Evolutionary conservation across 2,329 filamentous ascomycete species (phyloP).

Genomic region (Aspergillus intermedius): DNA sequence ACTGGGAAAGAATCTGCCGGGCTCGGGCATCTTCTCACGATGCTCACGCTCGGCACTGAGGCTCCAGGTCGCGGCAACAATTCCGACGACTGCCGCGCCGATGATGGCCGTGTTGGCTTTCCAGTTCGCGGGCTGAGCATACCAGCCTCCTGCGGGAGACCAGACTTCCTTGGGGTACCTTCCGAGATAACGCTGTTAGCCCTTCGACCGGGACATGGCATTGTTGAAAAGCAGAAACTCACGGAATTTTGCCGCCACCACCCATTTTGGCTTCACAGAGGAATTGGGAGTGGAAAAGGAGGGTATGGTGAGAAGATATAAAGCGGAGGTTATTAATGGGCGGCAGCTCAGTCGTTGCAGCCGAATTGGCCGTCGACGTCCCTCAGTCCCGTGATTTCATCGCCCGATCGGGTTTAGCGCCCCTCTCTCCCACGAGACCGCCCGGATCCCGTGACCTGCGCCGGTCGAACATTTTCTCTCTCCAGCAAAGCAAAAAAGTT

Average conservation of each 20-base stretch:
- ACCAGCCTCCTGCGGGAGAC: conserved; percentile 98
- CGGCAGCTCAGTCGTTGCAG: conserved; percentile 21
- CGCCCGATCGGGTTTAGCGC: conserved; percentile 21
- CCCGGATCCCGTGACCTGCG: conserved; percentile 32
- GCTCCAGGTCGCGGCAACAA: conserved; percentile 63
- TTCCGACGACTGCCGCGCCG: conserved; percentile 59
- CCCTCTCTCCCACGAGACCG: conserved; percentile 23
- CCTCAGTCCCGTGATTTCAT: conserved; percentile 25
- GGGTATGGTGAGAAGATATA: conserved; percentile 10
- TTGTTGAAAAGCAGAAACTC: conserved; percentile 22
- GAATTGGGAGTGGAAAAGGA: conserved; percentile 15
- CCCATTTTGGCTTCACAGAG: conserved; percentile 46
- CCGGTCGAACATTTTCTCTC: conserved; percentile 33
- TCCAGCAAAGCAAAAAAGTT: conserved; percentile 19
- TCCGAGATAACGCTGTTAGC: conserved; percentile 20
- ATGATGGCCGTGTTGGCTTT: conserved; percentile 80
- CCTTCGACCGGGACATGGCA: conserved; percentile 19
- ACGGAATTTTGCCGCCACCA: conserved; percentile 74
- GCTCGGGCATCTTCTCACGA: conserved; percentile 68
- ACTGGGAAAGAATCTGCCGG: conserved; percentile 73
- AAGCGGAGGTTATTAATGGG: neutral
- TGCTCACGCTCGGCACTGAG: conserved; percentile 67
- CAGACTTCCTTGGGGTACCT: conserved; percentile 99
- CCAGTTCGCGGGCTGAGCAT: conserved; percentile 91
- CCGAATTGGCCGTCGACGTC: conserved; percentile 26